Evolutionary conservation across 352 stramenopile species (phyloP), one percentile per base, ranked within the genome.

Genomic region (Phytophthora uliginosa): DNA sequence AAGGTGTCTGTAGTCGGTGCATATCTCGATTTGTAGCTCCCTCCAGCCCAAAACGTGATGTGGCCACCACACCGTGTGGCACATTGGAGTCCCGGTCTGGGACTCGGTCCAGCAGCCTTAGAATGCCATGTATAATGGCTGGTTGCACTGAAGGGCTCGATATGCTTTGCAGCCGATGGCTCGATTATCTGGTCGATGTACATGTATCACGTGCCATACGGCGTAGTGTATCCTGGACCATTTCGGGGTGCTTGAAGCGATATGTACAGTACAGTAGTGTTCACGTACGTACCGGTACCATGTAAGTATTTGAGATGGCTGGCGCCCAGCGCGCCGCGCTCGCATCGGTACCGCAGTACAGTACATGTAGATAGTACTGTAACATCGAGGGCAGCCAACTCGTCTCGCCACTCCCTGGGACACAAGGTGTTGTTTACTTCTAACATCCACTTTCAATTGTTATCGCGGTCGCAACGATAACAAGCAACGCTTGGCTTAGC

Each of bases 231-330:
- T 69, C 52, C 26, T 74, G 22, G 28, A 59, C 15, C 33, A 28
- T 57, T 69, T 74, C 59, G 60, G 60, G 63, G 66, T 6, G 51
- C 20, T 67, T 52, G 61, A 67, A 61, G n/a, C 33, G 31, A 31
- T 22, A 15, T 22, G 28, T 31, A 31, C 28, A 31, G 28, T 26
- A 26, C 24, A 26, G 24, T 26, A 26, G 24, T 26, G 24, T 26
- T 26, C 24, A 26, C 24, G 24, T 26, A 2, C 24, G 24, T 26
- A 26, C 2, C n/a, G n/a, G n/a, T n/a, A n/a, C 24, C 24, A 26
- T 26, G 24, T 26, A 26, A 31, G 28, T 31, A 7, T 7, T 31
- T 8, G 28, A 31, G 7, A 51, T n/a, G 8, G 4, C n/a, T 52
- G 48, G 36, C 34, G 34, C 34, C 34, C 9, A 1, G 34, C 34